phyloP scores from a whole-genome alignment of 2,329 filamentous ascomycete species.

The Helicocarpus griseus region DNA sequence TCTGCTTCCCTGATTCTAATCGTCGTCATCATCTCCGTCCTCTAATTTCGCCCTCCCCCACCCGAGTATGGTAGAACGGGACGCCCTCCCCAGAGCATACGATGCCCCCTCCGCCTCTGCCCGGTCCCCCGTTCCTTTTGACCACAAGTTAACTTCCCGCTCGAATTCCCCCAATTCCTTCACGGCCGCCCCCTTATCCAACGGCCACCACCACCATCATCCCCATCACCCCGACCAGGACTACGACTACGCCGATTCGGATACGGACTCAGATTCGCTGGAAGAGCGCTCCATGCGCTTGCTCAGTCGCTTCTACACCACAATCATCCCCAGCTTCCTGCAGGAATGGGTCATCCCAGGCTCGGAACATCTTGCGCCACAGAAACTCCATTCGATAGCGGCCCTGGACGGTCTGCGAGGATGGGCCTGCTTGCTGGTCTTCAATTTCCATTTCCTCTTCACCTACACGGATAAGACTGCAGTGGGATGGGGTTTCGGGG shows the following conservation, averaged over 20 bases:
- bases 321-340: slow-evolving; percentile 27
- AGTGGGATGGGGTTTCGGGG: slow-evolving; percentile 31
- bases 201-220: neutral
- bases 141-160: neutral
- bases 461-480: slow-evolving; percentile 35
- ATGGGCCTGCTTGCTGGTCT: slow-evolving; percentile 36
- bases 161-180: too few relatives aligned
- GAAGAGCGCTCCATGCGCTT: neutral
- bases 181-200: neutral
- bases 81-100: neutral
- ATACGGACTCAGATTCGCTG: neutral
- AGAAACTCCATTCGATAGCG: slow-evolving; percentile 29
- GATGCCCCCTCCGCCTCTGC: neutral
- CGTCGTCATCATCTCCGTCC: slow-evolving; percentile 12
- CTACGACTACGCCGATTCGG: neutral
- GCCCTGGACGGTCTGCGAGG: slow-evolving; percentile 35
- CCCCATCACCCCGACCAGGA: neutral
- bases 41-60: too few relatives aligned
- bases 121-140: too few relatives aligned
- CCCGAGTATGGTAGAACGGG: neutral
- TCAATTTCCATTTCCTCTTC: slow-evolving; percentile 38
- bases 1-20: neutral
- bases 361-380: slow-evolving; percentile 17
- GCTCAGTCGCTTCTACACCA: neutral
- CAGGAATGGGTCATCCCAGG: slow-evolving; percentile 21